These are phyloP conservation scores for Tritrichomonas musculus DNA, from an alignment of 208 protist genomes.

Conservation along the genomic window DNA sequence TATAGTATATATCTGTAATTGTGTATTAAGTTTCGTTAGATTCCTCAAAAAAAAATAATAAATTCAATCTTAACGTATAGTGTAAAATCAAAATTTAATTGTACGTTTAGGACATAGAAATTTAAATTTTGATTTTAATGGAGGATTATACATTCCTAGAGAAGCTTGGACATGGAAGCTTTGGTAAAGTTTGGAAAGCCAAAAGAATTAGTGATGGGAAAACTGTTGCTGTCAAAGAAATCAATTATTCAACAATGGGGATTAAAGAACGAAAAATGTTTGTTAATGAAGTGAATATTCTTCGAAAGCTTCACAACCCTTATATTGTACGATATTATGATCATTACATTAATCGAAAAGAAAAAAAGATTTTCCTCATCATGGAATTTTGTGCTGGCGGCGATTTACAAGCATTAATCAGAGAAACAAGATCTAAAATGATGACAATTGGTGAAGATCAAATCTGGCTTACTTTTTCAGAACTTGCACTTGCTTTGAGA, in stretches of 20 bases:
- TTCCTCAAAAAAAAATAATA: too few species aligned
- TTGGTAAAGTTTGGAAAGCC: not conserved
- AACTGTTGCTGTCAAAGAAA: slow-evolving; percentile 18
- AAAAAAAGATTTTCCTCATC: not conserved
- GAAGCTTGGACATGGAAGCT: not conserved
- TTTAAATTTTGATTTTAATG: too few species aligned
- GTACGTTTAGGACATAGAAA: too few species aligned
- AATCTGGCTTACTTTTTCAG: not conserved
- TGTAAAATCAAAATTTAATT: too few species aligned
- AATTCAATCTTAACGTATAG: too few species aligned
- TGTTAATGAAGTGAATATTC: slow-evolving; percentile 3
- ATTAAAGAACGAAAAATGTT: not conserved
- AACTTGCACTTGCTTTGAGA: not conserved
- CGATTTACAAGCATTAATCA: not conserved
- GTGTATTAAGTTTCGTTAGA: too few species aligned
- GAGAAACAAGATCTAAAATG: not conserved
- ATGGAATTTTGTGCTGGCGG: slow-evolving; percentile 24
- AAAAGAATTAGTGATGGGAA: not conserved
- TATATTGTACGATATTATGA: slow-evolving; percentile 12
- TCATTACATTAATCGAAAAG: not conserved
- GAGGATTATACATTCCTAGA: not conserved
- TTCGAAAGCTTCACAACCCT: not conserved
- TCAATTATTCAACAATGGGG: not conserved
- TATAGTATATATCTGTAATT: too few species aligned
- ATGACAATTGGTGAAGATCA: not conserved